These are phyloP conservation scores for Amoeboradix gromovi DNA, from an alignment of 371 early-diverging fungal genomes.

Conservation along the genomic window DNA sequence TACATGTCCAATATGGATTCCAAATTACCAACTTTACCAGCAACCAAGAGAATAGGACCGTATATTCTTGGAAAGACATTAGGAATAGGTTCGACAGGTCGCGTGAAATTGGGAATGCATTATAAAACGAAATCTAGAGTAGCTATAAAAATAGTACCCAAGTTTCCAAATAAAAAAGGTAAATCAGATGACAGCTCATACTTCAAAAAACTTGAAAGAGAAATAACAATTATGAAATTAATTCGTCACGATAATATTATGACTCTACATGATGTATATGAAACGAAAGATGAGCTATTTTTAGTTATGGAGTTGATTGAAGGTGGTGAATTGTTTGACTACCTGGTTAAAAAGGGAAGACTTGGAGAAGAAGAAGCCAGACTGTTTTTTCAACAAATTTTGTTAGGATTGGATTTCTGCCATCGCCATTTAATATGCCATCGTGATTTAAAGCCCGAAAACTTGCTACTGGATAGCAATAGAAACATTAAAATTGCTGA, in stretches of 20 bases:
- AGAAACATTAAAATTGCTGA: conserved; percentile 16
- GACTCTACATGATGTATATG: conserved; percentile 60
- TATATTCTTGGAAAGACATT: conserved; percentile 42
- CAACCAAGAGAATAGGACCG: conserved; percentile 21
- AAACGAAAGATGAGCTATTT: conserved; percentile 54
- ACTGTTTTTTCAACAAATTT: conserved; percentile 75
- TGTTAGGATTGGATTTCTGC: conserved; percentile 68
- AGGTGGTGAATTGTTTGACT: conserved; percentile 87
- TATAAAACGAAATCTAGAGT: conserved; percentile 38
- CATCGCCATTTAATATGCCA: conserved; percentile 61
- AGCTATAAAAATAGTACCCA: conserved; percentile 12
- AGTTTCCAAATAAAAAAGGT: neutral
- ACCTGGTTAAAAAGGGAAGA: conserved; percentile 57
- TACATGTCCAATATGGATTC: neutral
- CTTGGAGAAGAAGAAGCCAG: conserved; percentile 58
- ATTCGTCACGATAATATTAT: conserved; percentile 70
- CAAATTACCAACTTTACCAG: neutral
- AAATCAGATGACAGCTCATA: conserved; percentile 20
- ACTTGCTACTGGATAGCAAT: conserved; percentile 13
- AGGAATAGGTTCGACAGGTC: conserved; percentile 49
- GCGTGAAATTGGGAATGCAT: conserved; percentile 45
- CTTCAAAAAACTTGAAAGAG: conserved; percentile 47
- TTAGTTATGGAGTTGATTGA: conserved; percentile 81
- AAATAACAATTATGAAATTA: conserved; percentile 70
- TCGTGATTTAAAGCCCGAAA: conserved; percentile 20